Base-by-base conservation (phyloP, 352 stramenopile genomes). In the Globisporangium apiculatum region DNA sequence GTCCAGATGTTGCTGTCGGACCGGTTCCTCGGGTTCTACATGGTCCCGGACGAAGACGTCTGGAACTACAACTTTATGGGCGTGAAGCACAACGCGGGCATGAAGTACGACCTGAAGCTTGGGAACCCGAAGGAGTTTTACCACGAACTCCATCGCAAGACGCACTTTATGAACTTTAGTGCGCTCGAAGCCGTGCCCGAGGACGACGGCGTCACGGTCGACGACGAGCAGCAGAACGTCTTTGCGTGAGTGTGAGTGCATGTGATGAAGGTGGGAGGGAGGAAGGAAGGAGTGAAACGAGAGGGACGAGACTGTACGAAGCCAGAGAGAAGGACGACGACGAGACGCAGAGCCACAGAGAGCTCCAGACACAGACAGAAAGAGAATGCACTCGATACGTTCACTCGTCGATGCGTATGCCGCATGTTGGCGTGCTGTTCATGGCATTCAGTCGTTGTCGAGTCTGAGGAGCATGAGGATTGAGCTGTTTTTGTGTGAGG, bases 61-160 rank as follows among this genome's bases (percentile, higher is more conserved):
- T 99, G 97, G 98, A 99, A 99, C 76, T 99, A 99, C 80, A 99
- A 99, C 69, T 99, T 99, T 67, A 98, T 99, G 86, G 97, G 97
- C 56, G 95, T 99, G 48, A 99, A 99, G 69, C 96, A 99, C 83
- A 98, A 92, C 54, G 87, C 83, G 18, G 87, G 83, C 43, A 99
- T 99, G 96, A 96, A 99, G 64, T 99, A 99, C 69, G 79, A 89
- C 64, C 73, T 99, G 42, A 98, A 97, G 66, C 86, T 99, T 42
- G 97, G 97, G 64, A 97, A 98, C 67, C 98, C 98, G n/a, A 97
- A 98, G 70, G 93, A 95, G 59, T 99, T 99, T 68, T 99, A 99
- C 77, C 87, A 98, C 63, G 97, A 99, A 71, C 91, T 97, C 61
- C 97, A 99, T 66, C 89, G 97, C 59, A 98, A 98, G 71, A 97